phyloP scores from a whole-genome alignment of 176 grass and related monocot genomes.

The Saccharum spontaneum region DNA sequence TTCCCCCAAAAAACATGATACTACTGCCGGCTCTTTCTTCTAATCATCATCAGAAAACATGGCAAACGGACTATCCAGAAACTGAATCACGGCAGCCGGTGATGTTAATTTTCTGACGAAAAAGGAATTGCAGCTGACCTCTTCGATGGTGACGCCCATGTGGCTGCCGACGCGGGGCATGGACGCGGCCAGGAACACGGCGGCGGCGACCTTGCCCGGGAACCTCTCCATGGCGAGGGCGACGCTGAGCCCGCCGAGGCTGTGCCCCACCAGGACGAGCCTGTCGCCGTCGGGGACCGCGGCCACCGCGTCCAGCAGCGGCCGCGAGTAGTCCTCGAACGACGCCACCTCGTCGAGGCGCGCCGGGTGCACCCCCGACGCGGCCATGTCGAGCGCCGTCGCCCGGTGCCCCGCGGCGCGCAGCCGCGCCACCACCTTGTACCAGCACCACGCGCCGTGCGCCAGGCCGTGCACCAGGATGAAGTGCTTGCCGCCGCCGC shows the following conservation, averaged over 20 bases:
- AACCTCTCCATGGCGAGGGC: slow-evolving; percentile 54
- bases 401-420: slow-evolving; percentile 37
- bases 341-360: slow-evolving; percentile 47
- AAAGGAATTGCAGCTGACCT: slow-evolving; percentile 5
- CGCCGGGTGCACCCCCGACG: slow-evolving; percentile 43
- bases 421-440: slow-evolving; percentile 30
- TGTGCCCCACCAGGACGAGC: slow-evolving; percentile 57
- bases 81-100: no score
- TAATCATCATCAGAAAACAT: background rate
- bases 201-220: slow-evolving; percentile 39
- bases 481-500: slow-evolving; percentile 46
- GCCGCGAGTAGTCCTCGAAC: slow-evolving; percentile 57
- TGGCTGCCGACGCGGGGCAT: slow-evolving; percentile 39
- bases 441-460: slow-evolving; percentile 71
- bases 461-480: slow-evolving; percentile 48
- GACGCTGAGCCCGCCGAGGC: slow-evolving; percentile 43
- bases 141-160: slow-evolving; percentile 5
- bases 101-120: no score
- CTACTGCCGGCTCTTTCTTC: no score
- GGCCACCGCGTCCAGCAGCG: slow-evolving; percentile 49
- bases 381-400: slow-evolving; percentile 54
- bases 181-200: slow-evolving; percentile 41
- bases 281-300: slow-evolving; percentile 22
- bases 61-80: background rate
- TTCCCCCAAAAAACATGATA: no score